Evolutionary conservation across 1,284 basidiomycete species (phyloP), one percentile per base, ranked within the genome.

Genomic region (Afroboletus lepidellus): DNA sequence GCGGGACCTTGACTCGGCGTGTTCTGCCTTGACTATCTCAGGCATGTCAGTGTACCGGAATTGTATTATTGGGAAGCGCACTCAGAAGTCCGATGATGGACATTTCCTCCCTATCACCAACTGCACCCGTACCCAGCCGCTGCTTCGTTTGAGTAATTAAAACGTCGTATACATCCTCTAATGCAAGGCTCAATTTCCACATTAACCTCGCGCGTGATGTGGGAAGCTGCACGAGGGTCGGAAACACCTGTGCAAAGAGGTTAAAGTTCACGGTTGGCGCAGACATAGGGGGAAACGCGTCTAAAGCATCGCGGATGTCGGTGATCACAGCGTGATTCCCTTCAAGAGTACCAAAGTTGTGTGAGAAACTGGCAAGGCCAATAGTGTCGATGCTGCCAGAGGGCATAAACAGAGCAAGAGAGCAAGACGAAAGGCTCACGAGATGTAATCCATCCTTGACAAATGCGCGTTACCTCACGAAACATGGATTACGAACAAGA

Each of bases 311-410:
- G 45, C 83, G 78, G 2, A 74, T 64, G 1, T 74, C 69, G 0
- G 74, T 71, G 2, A 83, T 73, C 8, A 70, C 54, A 1, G 76
- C 72, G 8, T 66, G 60, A 54, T 77, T 69, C 7, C 80, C 81
- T 9, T 77, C 72, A 15, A 59, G 46, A 1, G 57, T 37, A 16
- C 54, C 58, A 49, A 59, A 59, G 29, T 59, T 33, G 12, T 59
- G 79, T 0, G 77, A 77, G 58, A 84, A 84, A 1, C 82, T 80
- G 4, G 80, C 79, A 32, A 44, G 81, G 77, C 23, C 81, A 24
- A 46, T 50, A 13, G 50, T 44, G 12, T 55, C 53, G 11, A 60
- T 46, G 12, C 56, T 54, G 16, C 76, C 49, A 80, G 67, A 8
- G 69, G 29, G 12, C 9, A 50, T 9, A 29, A 56, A 21, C 3